Evolutionary conservation across 2,329 filamentous ascomycete species (phyloP).

Genomic region (Xylaria sp.): DNA sequence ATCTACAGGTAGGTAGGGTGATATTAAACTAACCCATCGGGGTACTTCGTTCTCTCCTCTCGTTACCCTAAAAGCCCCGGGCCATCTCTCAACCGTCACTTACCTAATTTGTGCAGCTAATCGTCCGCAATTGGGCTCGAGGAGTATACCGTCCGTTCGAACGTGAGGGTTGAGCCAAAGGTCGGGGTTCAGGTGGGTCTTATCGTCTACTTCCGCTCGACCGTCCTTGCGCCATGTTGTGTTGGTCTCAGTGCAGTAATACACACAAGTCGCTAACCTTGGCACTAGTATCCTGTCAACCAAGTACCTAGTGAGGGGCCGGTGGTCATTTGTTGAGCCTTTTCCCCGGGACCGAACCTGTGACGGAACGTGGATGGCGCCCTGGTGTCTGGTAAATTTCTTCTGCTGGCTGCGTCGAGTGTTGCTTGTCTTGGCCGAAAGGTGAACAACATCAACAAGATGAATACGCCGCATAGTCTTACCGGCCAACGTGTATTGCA

Average conservation of each 20-base stretch:
- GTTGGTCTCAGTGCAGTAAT: conserved; percentile 26
- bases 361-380: conserved; percentile 7
- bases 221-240: conserved; percentile 31
- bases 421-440: not conserved
- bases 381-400: not conserved
- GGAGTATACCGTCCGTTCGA: not conserved
- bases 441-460: not conserved
- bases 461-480: not conserved
- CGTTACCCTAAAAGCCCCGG: not conserved
- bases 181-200: conserved; percentile 35
- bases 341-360: conserved; percentile 27
- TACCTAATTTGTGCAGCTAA: conserved; percentile 5
- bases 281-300: conserved; percentile 23
- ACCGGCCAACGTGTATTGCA: not conserved
- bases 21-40: not conserved
- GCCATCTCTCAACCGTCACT: not conserved
- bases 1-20: not conserved
- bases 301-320: conserved; percentile 12
- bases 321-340: conserved; percentile 29
- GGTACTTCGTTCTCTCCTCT: not conserved
- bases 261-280: conserved; percentile 25
- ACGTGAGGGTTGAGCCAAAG: not conserved
- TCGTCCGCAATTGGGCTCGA: not conserved
- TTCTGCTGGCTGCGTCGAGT: not conserved
- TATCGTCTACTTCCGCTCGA: conserved; percentile 45